These are phyloP conservation scores for Saccharomycopsis javanensis DNA, from an alignment of 805 yeast genomes.

Conservation along the genomic window DNA sequence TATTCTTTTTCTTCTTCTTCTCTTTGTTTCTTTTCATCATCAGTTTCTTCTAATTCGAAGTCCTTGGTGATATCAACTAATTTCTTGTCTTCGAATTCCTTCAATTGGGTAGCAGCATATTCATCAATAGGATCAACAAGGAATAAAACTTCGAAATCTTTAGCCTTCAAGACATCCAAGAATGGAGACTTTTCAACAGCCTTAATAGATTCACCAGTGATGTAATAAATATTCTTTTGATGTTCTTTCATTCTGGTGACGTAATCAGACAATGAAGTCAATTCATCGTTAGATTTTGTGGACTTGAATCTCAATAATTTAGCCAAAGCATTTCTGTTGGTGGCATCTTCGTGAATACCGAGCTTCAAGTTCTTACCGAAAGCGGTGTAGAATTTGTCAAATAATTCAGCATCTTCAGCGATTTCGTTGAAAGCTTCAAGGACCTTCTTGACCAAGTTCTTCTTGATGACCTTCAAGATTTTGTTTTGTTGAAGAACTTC, in stretches of 20 bases:
- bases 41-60: constrained; percentile 96
- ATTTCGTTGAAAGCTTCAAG: constrained; percentile 98
- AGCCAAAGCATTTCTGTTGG: constrained; percentile 92
- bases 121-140: constrained; percentile 99
- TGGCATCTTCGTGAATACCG: constrained; percentile 98
- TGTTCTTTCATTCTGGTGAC: constrained; percentile 99
- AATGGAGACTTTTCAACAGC: constrained; percentile 98
- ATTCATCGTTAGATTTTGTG: constrained; percentile 89
- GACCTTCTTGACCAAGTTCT: constrained; percentile 97
- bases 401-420: constrained; percentile 98
- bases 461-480: constrained; percentile 97
- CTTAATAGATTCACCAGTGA: constrained; percentile 97
- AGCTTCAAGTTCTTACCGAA: constrained; percentile 97
- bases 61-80: constrained; percentile 98
- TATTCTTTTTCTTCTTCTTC: constrained; percentile 88
- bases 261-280: constrained; percentile 91
- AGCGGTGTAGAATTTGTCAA: constrained; percentile 96
- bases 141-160: constrained; percentile 96
- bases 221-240: constrained; percentile 98
- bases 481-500: constrained; percentile 99
- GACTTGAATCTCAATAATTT: constrained; percentile 96
- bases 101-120: constrained; percentile 98
- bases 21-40: constrained; percentile 91
- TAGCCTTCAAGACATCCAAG: constrained; percentile 96
- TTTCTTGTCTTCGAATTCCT: constrained; percentile 99